Evolutionary conservation across 768 basidiomycete genomes (phyloP).

Genomic region (Leccinum disarticulatum): DNA sequence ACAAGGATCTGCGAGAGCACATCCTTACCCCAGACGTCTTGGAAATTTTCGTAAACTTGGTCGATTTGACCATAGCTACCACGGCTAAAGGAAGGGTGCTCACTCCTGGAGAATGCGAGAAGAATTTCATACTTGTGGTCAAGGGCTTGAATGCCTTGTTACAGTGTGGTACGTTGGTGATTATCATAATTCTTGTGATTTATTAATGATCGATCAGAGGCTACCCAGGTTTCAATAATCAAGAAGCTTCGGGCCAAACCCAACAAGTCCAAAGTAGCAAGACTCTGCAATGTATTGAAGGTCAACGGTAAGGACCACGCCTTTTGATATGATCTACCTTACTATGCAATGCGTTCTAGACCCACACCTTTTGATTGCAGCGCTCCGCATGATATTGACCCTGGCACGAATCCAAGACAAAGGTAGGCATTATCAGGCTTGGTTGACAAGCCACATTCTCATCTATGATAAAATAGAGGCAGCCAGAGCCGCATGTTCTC

Average conservation of each 20-base stretch:
- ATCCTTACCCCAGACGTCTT: constrained; percentile 18
- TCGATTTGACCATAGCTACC: constrained; percentile 14
- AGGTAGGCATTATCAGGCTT: constrained; percentile 2
- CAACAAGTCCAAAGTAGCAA: background rate
- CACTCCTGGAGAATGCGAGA: background rate
- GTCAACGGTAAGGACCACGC: constrained; percentile 7
- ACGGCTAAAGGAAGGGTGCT: background rate
- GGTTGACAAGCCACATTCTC: background rate
- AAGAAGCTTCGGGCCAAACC: background rate
- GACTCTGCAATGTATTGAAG: constrained; percentile 15
- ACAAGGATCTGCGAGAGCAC: constrained; percentile 7
- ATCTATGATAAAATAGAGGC: background rate
- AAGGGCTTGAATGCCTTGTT: constrained; percentile 17
- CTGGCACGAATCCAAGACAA: constrained; percentile 15
- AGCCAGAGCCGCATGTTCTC: background rate
- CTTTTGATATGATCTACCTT: background rate
- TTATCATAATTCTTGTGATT: background rate
- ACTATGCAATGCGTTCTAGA: constrained; percentile 4
- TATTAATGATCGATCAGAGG: constrained; percentile 1
- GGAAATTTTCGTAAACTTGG: constrained; percentile 9
- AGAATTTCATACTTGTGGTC: constrained; percentile 22
- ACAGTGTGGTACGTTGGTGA: constrained; percentile 15
- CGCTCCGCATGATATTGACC: constrained; percentile 18
- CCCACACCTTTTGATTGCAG: constrained; percentile 6
- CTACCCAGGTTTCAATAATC: constrained; percentile 4